Base-by-base conservation (phyloP, 306 rosid species). In the Urtica urens region DNA sequence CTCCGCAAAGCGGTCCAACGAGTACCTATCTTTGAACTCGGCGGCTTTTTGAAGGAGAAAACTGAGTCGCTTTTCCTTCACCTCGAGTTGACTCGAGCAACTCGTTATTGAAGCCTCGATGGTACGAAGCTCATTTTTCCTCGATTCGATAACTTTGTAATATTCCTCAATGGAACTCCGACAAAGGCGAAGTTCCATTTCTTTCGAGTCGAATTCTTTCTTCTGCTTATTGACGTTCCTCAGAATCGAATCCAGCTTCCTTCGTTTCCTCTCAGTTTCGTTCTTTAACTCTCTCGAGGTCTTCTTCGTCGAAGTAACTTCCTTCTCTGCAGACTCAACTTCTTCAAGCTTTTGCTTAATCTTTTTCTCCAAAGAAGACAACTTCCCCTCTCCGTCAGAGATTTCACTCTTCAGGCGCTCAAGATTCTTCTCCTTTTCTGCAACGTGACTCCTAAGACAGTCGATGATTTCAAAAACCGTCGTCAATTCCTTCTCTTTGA, bases 311-410 rank as follows among this genome's bases (percentile, higher is more conserved):
- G 42, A 47, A 39, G 43, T 53, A 12, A 38, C 7, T 25, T 64
- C 63, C 23, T 24, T 51, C 31, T 1, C 47, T 10, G 56, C 43
- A 7, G 46, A 31, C 46, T 64, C 69, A 10, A 17, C 22, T 47
- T 49, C 45, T 16, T 29, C n/a, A 4, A 20, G 14, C 21, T 34
- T 49, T 34, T 57, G 40, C 5, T 31, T 31, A 1, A 42, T 12
- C 16, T 19, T 30, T 18, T n/a, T 49, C 46, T 49, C 31, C 11
- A 64, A 3, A 18, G n/a, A 30, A 29, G 14, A 41, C 62, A 39
- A 60, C 23, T 50, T 72, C 67, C 33, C 31, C 12, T 17, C 25
- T 7, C 23, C 38, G 10, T 68, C 73, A 9, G 55, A 58, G 6
- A 69, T 6, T 16, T 20, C 15, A 6, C 47, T 49, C 4, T 34